Percentiles rank a stretch among this genome's conserved stretches.
Evolutionary conservation across 176 grass and related monocot species (phyloP).

Genomic region (Oryza meyeriana): DNA sequence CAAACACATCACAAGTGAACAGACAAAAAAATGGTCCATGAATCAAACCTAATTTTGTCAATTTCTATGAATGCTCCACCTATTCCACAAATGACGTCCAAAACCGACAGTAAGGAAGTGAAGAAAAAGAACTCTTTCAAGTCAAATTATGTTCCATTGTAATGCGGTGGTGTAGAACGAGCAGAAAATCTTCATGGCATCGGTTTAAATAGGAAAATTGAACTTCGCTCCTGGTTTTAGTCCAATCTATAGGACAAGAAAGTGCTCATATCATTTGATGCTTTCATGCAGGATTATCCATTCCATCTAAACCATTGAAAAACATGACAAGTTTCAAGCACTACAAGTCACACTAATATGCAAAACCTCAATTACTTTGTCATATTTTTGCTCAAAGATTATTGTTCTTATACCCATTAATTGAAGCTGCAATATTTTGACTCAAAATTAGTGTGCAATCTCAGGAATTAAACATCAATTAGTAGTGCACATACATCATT

Average conservation of each 20-base stretch:
- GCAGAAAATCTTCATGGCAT: neutral
- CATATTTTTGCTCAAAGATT: neutral
- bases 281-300: slow-evolving; percentile 79
- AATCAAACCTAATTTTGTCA: slow-evolving; percentile 75
- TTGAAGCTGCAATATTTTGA: too few relatives aligned
- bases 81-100: slow-evolving; percentile 64
- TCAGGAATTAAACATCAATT: too few relatives aligned
- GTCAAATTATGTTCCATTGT: neutral
- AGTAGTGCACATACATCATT: too few relatives aligned
- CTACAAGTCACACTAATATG: neutral
- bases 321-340: neutral
- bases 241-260: slow-evolving; percentile 82
- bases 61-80: slow-evolving; percentile 89
- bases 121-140: neutral
- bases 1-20: neutral
- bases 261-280: slow-evolving; percentile 90
- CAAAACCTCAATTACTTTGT: neutral
- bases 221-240: slow-evolving; percentile 92
- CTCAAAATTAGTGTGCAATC: too few relatives aligned
- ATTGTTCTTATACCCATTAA: too few relatives aligned
- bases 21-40: neutral
- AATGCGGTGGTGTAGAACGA: neutral
- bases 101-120: neutral
- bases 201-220: neutral
- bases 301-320: slow-evolving; percentile 60